Evolutionary conservation across 2,329 filamentous ascomycete genomes (phyloP), one percentile per base, ranked within the genome.

Genomic region (Calonectria hawksworthii): DNA sequence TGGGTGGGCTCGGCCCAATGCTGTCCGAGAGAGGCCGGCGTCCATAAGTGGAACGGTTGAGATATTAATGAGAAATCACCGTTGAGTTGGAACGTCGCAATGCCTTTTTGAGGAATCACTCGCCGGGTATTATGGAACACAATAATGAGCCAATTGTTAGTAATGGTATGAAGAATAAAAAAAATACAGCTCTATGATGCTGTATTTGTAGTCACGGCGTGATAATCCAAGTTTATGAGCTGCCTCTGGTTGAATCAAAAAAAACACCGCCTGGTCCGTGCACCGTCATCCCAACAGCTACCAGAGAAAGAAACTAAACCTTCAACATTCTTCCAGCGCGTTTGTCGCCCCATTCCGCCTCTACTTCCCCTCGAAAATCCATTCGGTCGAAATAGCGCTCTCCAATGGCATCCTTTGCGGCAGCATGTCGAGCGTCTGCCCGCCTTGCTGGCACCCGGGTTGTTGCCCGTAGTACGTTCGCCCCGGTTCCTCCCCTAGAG

Each of bases 371-470:
- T 73, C 54, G 64, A 77, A 61, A 68, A 74, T 72, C 67, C 75
- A 78, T 74, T 75, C 73, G 30, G 54, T 54, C 65, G 76, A 76
- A 80, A 82, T 83, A 77, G 80, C 77, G 76, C 76, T 80, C 74
- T 72, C 77, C 81, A 80, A 94, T 94, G 93, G 92, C 93, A 84
- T 93, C 92, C 81, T 87, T 94, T 83, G 89, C 90, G 83, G 87
- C 90, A 83, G 91, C 89, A 83, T 93, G 90, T 85, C 92, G 92
- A 82, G 85, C 92, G 79, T 93, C 93, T 76, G 89, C 90, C 80
- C 89, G 93, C 82, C 86, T 92, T 83, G 89, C 89, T 64, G 84
- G 88, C 79, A 77, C 80, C 73, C 80, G 83, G 87, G 89, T 87
- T 78, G 82, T 88, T 77, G 84, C 87, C 80, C 88, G 93, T 90